Evolutionary conservation across 768 basidiomycete genomes (phyloP).

Genomic region (Botryobasidium botryosum): DNA sequence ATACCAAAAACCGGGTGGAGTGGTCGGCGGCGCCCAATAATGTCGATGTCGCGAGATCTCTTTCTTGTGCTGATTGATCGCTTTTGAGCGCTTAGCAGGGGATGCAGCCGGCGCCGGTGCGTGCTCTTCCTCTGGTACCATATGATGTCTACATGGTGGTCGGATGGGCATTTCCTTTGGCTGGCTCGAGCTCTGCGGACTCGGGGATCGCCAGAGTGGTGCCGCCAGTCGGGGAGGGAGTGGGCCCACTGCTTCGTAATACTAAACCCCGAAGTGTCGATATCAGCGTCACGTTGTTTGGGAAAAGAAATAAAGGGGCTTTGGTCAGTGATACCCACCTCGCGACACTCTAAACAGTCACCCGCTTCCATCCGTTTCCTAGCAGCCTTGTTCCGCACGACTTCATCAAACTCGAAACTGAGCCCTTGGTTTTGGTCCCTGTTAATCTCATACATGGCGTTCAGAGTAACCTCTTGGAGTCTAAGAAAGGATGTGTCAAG

Average conservation of each 20-base stretch:
- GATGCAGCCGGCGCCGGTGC: constrained; percentile 1
- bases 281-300: not conserved
- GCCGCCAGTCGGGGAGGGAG: constrained; percentile 45
- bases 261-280: constrained; percentile 30
- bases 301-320: not conserved
- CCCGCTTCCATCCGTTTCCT: constrained; percentile 50
- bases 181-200: constrained; percentile 13
- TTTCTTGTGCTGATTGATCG: constrained; percentile 37
- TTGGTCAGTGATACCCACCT: constrained; percentile 32
- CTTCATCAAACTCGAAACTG: constrained; percentile 54
- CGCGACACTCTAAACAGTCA: constrained; percentile 70
- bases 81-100: constrained; percentile 14
- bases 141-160: constrained; percentile 17
- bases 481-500: too few species aligned
- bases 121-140: constrained; percentile 17
- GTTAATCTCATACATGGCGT: constrained; percentile 48
- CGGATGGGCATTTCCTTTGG: constrained; percentile 10
- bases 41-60: constrained; percentile 55
- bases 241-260: constrained; percentile 60
- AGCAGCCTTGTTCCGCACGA: constrained; percentile 48
- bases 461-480: too few species aligned
- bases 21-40: constrained; percentile 50
- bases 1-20: constrained; percentile 68
- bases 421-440: constrained; percentile 46
- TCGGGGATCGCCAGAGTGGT: constrained; percentile 60